Conservation (phyloP, 2,329 filamentous ascomycete species). For the Ophiostoma populinum region DNA sequence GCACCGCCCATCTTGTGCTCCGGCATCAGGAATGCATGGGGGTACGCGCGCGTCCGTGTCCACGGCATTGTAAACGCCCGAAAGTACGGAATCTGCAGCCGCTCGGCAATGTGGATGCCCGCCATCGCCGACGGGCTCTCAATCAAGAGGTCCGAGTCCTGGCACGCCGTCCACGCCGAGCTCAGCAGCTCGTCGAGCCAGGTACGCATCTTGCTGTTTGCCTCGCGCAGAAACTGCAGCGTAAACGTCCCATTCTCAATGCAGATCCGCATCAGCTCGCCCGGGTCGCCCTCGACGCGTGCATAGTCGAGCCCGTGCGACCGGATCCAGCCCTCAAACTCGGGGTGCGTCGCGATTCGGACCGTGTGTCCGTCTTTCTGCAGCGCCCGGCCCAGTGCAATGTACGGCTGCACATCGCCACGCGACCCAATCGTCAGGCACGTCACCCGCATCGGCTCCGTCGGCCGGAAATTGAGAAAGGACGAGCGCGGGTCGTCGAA, state of each 20-base stretch:
- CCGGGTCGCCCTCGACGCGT: constrained; percentile 76
- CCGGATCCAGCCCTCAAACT: constrained; percentile 80
- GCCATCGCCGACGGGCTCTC: constrained; percentile 95
- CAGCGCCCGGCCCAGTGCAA: constrained; percentile 82
- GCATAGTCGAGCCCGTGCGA: constrained; percentile 89
- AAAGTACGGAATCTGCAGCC: constrained; percentile 85
- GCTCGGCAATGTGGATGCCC: constrained; percentile 93
- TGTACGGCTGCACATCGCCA: constrained; percentile 94
- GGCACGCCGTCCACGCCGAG: constrained; percentile 68
- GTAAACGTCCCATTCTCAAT: constrained; percentile 98
- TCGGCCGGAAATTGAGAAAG: constrained; percentile 79
- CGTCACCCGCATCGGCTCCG: constrained; percentile 62
- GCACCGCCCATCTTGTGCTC: constrained; percentile 87
- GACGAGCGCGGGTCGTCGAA: constrained; percentile 84
- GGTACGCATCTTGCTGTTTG: constrained; percentile 72
- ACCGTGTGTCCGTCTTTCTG: constrained; percentile 73
- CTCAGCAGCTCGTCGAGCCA: constrained; percentile 83
- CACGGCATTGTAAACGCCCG: constrained; percentile 97
- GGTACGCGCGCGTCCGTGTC: constrained; percentile 89
- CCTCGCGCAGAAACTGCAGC: constrained; percentile 73
- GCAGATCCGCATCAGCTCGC: constrained; percentile 86
- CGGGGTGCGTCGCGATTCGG: constrained; percentile 77
- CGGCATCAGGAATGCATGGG: constrained; percentile 86
- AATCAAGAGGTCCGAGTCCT: constrained; percentile 77
- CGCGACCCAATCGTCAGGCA: constrained; percentile 92